Base-by-base conservation (phyloP, 352 stramenopile genomes). In the Globisporangium paddicum region DNA sequence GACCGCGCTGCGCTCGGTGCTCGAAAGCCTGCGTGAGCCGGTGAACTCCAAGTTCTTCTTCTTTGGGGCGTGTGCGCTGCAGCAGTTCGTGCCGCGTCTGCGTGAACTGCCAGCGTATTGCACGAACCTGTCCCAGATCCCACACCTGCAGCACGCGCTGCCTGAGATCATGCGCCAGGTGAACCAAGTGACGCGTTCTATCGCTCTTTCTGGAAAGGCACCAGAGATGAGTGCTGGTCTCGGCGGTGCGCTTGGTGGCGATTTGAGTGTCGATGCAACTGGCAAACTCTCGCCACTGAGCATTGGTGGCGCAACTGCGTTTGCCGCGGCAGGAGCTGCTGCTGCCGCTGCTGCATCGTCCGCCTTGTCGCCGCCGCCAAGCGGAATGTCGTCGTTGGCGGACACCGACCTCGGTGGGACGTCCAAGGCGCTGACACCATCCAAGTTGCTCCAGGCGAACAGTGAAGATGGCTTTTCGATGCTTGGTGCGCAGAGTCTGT, bases 31-130 rank as follows among this genome's bases (percentile, higher is more conserved):
- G 48, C 84, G 96, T 23, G 97, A 98, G 62, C 86, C 91, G 9
- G 94, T 98, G n/a, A 97, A 90, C 66, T 97, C 91, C 0, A 99
- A 99, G 63, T 98, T 99, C 69, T 99, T 99, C 69, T 93, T 96
- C 48, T 99, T 99, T 69, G 96, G 96, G n/a, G 98, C 98, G 54
- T 98, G 98, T 64, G 96, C 97, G 21, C 68, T 99, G 38, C 96
- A 99, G 71, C 96, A 99, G 72, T 99, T 99, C 74, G 97, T 99
- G 58, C 86, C 87, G 21, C 80, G 96, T 14, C 74, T 99, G n/a
- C 90, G 96, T 35, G 96, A 99, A 62, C 90, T 98, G 60, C 97
- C 96, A 10, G 96, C 98, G 55, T 99, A 99, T 70, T 99, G 96
- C 70, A 96, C 89, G 26, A 98, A 99, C 60, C 89, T 99, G 66